These are phyloP conservation scores for Wickerhamiella bombiphila DNA, from an alignment of 805 yeast species.

Conservation along the genomic window DNA sequence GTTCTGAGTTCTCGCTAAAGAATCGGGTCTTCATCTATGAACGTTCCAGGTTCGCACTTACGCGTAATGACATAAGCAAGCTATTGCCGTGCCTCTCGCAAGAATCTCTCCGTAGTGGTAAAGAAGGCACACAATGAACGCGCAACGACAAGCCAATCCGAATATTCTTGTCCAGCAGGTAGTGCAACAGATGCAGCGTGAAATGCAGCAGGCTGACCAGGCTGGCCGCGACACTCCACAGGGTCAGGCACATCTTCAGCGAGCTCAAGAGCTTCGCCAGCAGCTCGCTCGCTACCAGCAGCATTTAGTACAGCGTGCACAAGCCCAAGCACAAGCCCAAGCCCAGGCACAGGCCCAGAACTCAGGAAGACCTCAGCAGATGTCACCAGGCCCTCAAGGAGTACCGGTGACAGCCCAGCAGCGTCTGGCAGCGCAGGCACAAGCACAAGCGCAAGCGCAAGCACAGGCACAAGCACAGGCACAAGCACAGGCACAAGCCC, in stretches of 20 bases:
- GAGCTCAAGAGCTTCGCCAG: constrained; percentile 20
- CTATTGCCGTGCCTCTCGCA: no score
- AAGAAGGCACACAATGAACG: background rate
- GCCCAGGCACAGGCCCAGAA: constrained; percentile 8
- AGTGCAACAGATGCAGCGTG: constrained; percentile 21
- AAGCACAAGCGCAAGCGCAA: constrained; percentile 12
- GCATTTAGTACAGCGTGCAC: constrained; percentile 3
- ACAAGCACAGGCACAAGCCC: constrained; percentile 13
- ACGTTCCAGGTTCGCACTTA: no score
- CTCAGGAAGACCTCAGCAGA: background rate
- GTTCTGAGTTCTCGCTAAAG: no score
- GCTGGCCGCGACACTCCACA: constrained; percentile 21
- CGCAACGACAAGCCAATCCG: constrained; percentile 7
- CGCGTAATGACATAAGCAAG: no score
- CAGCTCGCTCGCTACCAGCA: constrained; percentile 16
- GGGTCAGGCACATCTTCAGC: constrained; percentile 20
- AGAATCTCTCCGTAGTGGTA: background rate
- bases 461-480: constrained; percentile 13
- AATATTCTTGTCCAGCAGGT: constrained; percentile 19
- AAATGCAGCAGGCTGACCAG: constrained; percentile 17
- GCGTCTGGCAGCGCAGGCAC: constrained; percentile 13
- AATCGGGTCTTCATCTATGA: no score
- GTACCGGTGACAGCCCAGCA: constrained; percentile 4
- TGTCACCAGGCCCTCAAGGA: background rate
- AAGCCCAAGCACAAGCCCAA: background rate